A percentile compares a stretch with the other conserved stretches of the same genome.
These are phyloP conservation scores for Penstemon davidsonii DNA, from an alignment of 257 asterid genomes.

Conservation along the genomic window DNA sequence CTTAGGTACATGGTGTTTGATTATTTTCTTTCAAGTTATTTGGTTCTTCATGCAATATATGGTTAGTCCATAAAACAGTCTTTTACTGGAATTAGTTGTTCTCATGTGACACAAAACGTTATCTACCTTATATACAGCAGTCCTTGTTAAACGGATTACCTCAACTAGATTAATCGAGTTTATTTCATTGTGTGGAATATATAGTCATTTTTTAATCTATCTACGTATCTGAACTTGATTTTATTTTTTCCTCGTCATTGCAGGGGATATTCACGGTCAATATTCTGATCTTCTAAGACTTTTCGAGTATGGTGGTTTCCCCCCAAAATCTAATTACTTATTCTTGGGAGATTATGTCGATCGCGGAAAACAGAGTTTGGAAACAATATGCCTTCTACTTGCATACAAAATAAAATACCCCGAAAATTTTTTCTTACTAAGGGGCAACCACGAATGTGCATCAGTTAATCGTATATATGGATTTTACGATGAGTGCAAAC, in stretches of 20 bases:
- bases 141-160: no score
- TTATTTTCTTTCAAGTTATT: neutral
- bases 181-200: no score
- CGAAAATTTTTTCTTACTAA: constrained; percentile 24
- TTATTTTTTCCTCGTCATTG: neutral
- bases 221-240: neutral
- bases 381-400: constrained; percentile 28
- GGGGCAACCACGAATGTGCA: constrained; percentile 23
- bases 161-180: neutral
- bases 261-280: constrained; percentile 37
- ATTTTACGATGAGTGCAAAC: constrained; percentile 29
- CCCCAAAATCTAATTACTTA: constrained; percentile 36
- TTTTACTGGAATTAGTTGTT: no score
- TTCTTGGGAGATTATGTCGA: constrained; percentile 40
- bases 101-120: no score
- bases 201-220: neutral
- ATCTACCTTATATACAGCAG: no score
- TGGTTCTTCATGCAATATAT: neutral
- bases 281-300: constrained; percentile 35
- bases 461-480: constrained; percentile 30
- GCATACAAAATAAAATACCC: constrained; percentile 27
- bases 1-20: neutral
- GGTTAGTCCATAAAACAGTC: no score
- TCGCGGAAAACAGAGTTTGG: constrained; percentile 32
- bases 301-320: constrained; percentile 38